These are phyloP conservation scores for Aspergillus carbonarius DNA, from an alignment of 2,329 filamentous ascomycete genomes.

Conservation along the genomic window DNA sequence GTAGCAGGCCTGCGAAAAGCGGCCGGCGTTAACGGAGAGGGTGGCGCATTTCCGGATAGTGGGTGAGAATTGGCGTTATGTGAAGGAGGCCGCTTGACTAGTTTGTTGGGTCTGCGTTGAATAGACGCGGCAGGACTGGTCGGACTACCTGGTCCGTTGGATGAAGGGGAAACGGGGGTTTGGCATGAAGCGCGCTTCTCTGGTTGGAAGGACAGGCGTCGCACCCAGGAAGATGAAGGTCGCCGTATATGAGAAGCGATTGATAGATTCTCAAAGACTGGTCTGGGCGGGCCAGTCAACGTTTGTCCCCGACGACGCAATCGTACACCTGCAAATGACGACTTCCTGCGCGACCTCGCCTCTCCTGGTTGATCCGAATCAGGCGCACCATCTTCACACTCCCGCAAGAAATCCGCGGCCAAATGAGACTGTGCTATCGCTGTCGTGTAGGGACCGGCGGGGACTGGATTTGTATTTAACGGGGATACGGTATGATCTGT, in stretches of 20 bases:
- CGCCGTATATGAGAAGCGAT: constrained; percentile 32
- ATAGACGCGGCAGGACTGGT: constrained; percentile 40
- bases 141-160: constrained; percentile 55
- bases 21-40: constrained; percentile 45
- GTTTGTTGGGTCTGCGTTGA: constrained; percentile 54
- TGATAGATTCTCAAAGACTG: constrained; percentile 26
- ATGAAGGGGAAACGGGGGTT: constrained; percentile 53
- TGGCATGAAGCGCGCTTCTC: constrained; percentile 51
- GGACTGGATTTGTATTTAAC: constrained; percentile 14
- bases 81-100: constrained; percentile 62
- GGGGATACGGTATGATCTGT: constrained; percentile 16
- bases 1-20: constrained; percentile 60
- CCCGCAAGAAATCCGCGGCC: constrained; percentile 8
- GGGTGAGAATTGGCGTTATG: constrained; percentile 48
- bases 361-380: constrained; percentile 14
- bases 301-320: constrained; percentile 40
- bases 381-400: constrained; percentile 16
- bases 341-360: constrained; percentile 23
- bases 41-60: constrained; percentile 28
- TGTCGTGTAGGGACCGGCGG: constrained; percentile 19
- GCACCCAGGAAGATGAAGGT: constrained; percentile 55
- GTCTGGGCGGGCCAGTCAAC: constrained; percentile 32
- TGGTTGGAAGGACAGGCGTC: constrained; percentile 54
- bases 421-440: constrained; percentile 16
- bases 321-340: constrained; percentile 31